Conservation (phyloP, 164 flowering plant species). For the Aristolochia californica region DNA sequence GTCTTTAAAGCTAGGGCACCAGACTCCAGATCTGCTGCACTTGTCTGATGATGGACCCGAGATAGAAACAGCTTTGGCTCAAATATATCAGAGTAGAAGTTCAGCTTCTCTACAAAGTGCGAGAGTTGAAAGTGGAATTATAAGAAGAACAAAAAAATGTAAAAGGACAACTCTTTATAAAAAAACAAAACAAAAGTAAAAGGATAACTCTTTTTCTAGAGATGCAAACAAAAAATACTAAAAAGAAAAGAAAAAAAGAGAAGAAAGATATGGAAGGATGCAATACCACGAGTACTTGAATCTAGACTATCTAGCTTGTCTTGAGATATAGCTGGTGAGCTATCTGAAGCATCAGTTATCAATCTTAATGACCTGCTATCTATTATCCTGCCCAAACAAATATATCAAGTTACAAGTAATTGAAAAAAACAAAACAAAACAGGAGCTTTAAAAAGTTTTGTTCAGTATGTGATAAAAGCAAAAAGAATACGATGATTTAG, state of each 20-base stretch:
- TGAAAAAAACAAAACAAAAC: too few species aligned
- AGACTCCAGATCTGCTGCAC: constrained; percentile 82
- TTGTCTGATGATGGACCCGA: constrained; percentile 80
- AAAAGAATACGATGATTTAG: too few species aligned
- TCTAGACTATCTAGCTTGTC: constrained; percentile 39
- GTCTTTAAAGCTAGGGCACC: constrained; percentile 85
- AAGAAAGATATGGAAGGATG: constrained; percentile 4
- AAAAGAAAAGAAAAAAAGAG: neutral
- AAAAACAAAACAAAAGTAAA: too few species aligned
- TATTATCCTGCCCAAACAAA: constrained; percentile 53
- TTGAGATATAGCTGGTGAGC: constrained; percentile 34
- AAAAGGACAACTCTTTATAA: too few species aligned
- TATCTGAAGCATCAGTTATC: constrained; percentile 65
- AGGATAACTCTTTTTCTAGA: neutral
- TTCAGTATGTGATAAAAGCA: too few species aligned
- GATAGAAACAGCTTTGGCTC: constrained; percentile 84
- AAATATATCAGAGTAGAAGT: constrained; percentile 82
- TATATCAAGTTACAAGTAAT: constrained; percentile 5
- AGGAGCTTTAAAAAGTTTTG: too few species aligned
- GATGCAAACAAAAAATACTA: neutral
- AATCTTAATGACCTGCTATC: constrained; percentile 72
- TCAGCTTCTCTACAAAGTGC: constrained; percentile 63
- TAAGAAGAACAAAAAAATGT: neutral
- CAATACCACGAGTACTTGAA: constrained; percentile 71
- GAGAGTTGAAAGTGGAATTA: neutral